Base-by-base conservation (phyloP, 768 basidiomycete species). In the Cyathus striatus region DNA sequence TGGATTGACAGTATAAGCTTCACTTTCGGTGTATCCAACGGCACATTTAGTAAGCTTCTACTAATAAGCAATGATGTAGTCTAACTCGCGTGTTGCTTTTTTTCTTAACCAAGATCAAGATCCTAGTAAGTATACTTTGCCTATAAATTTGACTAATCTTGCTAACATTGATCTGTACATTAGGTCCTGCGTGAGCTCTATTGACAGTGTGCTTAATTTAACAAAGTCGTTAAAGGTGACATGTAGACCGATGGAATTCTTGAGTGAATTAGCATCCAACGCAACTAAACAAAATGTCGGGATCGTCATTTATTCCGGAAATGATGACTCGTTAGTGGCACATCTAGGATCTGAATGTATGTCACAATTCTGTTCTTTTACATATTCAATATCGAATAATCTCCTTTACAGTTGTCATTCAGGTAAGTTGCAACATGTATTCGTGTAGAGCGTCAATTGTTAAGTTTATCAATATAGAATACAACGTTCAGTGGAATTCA, bases 401-500 rank as follows among this genome's bases (percentile, higher is more conserved):
- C 27, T 9, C 9, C 27, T 40, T 49, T n/a, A 3, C 50, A 80
- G 77, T 80, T 30, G 67, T 73, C 10, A 82, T 82, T 21, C 79
- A 79, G 58, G 78, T 76, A 52, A 17, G 49, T 23, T 36, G 10
- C 27, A 30, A 30, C n/a, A n/a, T 30, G 27, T 30, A 9, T 9
- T 10, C 6, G 12, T 40, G 23, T 12, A 9, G 9, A 12, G 22
- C 10, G 7, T 6, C 12, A 9, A 6, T 18, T 22, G 10, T 32
- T n/a, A 42, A 42, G 17, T 9, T 13, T 30, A 23, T 18, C 34
- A 20, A 10, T 37, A 34, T 40, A 86, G 81, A 89, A 89, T 51
- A 86, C 84, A 20, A 86, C 86, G 0, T 89, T 87, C 49, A 85
- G 83, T 20, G 86, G 83, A 5, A 79, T 81, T 33, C 82, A 78